Base-by-base conservation (phyloP, 768 basidiomycete species). In the Suillus subluteus region DNA sequence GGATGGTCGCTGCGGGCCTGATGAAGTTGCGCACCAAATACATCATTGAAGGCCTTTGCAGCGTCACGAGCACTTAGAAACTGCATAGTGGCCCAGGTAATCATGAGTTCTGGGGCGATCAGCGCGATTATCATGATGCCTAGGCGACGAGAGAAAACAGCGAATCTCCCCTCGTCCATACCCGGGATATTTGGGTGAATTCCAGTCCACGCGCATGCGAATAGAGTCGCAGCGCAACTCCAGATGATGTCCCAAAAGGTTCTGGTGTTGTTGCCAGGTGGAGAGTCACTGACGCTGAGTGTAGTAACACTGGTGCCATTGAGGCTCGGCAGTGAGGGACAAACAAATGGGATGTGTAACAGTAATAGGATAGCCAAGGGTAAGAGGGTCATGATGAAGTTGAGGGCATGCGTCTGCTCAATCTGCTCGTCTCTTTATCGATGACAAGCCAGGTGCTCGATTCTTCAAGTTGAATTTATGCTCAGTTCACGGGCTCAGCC, bases 211-310 rank as follows among this genome's bases (percentile, higher is more conserved):
- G 71, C 71, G 66, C 78, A 79, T 3, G 69, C 65, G n/a, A 78
- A 72, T 1, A 77, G 67, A 4, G 77, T 75, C 15, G 69, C 63
- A 21, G 74, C 30, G 48, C 75, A 79, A 58, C 71, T 72, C 71
- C 71, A 73, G 12, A 75, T 63, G 46, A 79, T 76, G 43, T 70
- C 59, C 65, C 64, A 72, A 68, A 78, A 82, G 80, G 66, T 80
- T 81, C 62, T 54, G n/a, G 18, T 35, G 41, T 18, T 3, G 21
- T 8, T 26, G 48, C 37, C 2, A 7, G 23, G 54, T 40, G 37
- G 6, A 40, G 50, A 40, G 32, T 21, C 18, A 2, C 4, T 35
- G 54, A 35, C 9, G 5, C 12, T 8, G 23, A 55, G 54, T 55
- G 54, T 35, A 35, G 3, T 16, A 8, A 21, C 18, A 55, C 32